Evolutionary conservation across 768 basidiomycete genomes (phyloP).

Genomic region (Rhizopogon sp.): DNA sequence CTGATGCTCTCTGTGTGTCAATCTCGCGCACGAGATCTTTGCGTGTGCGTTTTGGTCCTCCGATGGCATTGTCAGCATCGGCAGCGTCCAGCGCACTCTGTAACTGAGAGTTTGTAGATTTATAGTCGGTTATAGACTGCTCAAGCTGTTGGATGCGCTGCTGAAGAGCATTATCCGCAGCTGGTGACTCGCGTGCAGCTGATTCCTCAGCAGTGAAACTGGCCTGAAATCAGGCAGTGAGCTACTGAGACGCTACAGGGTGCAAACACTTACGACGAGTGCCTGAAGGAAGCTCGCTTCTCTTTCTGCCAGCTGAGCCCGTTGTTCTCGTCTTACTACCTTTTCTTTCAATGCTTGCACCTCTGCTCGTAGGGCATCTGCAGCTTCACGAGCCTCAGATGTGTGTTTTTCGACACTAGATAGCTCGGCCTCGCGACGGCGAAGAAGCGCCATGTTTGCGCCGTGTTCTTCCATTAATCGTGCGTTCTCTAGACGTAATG

Average conservation of each 20-base stretch:
- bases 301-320: constrained; percentile 42
- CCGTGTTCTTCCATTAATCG: constrained; percentile 66
- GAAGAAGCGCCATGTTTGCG: constrained; percentile 46
- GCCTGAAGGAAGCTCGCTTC: constrained; percentile 67
- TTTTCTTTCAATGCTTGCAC: constrained; percentile 35
- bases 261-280: constrained; percentile 48
- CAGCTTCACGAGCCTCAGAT: constrained; percentile 29
- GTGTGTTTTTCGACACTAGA: constrained; percentile 32
- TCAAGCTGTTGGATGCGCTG: constrained; percentile 53
- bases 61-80: constrained; percentile 26
- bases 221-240: constrained; percentile 32
- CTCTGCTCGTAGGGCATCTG: constrained; percentile 31
- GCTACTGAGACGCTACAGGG: background rate
- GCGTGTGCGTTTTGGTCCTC: constrained; percentile 18
- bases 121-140: constrained; percentile 49
- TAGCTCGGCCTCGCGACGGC: constrained; percentile 49
- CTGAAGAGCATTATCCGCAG: constrained; percentile 26
- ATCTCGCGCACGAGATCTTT: constrained; percentile 38
- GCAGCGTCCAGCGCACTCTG: constrained; percentile 44
- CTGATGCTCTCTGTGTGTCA: constrained; percentile 32
- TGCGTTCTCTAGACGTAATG: constrained; percentile 58
- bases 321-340: constrained; percentile 32
- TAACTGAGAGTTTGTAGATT: constrained; percentile 40
- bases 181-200: constrained; percentile 26
- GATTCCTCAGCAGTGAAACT: constrained; percentile 59